These are phyloP conservation scores for Sporothrix sp. DNA, from an alignment of 2,329 filamentous ascomycete species.

Conservation along the genomic window DNA sequence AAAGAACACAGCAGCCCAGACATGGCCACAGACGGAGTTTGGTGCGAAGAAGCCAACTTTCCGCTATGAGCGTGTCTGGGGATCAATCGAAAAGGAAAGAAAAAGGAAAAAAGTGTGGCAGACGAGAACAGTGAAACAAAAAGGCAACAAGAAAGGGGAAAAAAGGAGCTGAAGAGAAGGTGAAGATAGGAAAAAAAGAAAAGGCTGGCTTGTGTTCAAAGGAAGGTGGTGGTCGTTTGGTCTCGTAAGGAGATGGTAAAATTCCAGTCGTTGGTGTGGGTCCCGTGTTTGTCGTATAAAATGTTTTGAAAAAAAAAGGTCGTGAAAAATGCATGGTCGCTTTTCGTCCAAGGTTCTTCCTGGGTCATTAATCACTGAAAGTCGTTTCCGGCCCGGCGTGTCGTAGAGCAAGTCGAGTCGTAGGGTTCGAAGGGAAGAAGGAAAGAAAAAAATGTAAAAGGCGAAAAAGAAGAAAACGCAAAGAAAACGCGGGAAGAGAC, in stretches of 20 bases:
- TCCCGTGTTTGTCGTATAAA: conserved; percentile 13
- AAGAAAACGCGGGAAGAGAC: neutral
- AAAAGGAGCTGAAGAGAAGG: no score
- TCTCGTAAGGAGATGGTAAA: conserved; percentile 11
- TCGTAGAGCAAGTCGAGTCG: conserved; percentile 4
- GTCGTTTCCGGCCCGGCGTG: neutral
- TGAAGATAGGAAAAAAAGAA: neutral
- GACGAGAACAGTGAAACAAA: neutral
- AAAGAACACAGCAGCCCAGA: neutral
- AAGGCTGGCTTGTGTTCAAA: conserved; percentile 13
- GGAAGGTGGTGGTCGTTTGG: conserved; percentile 12
- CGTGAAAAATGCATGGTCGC: conserved; percentile 13
- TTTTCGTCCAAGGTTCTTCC: conserved; percentile 12
- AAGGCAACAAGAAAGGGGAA: neutral
- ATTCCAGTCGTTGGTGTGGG: conserved; percentile 14
- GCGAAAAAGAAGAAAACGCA: conserved; percentile 1
- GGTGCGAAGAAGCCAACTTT: neutral
- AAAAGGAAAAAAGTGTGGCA: neutral
- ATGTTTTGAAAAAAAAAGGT: conserved; percentile 4
- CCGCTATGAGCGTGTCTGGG: neutral
- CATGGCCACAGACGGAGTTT: no score
- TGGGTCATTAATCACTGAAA: conserved; percentile 17
- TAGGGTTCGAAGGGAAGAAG: conserved; percentile 12
- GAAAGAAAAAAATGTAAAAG: neutral
- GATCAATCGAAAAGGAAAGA: neutral